These are phyloP conservation scores for Erythrobasidium hasegawianum DNA, from an alignment of 1,284 basidiomycete species.

Conservation along the genomic window DNA sequence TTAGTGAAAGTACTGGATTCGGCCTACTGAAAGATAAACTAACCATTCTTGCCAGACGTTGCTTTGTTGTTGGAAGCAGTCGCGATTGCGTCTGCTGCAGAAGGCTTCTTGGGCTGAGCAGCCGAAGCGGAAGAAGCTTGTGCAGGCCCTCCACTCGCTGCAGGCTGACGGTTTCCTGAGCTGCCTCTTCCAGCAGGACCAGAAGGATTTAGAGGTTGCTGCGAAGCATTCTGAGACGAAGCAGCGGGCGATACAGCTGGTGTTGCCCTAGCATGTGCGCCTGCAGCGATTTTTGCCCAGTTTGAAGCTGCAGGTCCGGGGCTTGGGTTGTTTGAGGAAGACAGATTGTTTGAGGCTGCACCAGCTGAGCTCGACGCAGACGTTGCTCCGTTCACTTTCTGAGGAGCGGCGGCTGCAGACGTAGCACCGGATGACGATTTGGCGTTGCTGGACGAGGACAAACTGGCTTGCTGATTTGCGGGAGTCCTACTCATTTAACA, in stretches of 20 bases:
- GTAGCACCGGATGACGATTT: constrained; percentile 42
- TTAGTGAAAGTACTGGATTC: neutral
- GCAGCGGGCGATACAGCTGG: constrained; percentile 14
- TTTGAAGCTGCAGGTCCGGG: neutral
- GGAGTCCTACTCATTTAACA: constrained; percentile 34
- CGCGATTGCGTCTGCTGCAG: constrained; percentile 26
- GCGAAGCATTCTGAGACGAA: constrained; percentile 8
- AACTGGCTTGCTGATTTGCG: constrained; percentile 5
- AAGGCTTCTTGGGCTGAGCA: too few species aligned
- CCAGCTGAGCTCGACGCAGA: constrained; percentile 34
- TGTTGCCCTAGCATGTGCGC: neutral
- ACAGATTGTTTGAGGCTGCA: neutral
- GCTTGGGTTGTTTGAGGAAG: constrained; percentile 6
- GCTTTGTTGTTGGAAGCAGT: constrained; percentile 9
- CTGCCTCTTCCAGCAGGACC: too few species aligned
- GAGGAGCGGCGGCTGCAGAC: constrained; percentile 39
- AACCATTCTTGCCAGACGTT: constrained; percentile 13
- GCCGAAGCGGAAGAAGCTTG: neutral
- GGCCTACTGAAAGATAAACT: neutral
- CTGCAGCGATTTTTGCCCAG: constrained; percentile 22
- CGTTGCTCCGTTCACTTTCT: constrained; percentile 35
- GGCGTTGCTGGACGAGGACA: constrained; percentile 32
- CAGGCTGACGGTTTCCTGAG: neutral
- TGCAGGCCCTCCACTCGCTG: neutral
- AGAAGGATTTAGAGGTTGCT: too few species aligned